Evolutionary conservation across 2,329 filamentous ascomycete genomes (phyloP).

Genomic region (Alternaria hordeiaustralica): DNA sequence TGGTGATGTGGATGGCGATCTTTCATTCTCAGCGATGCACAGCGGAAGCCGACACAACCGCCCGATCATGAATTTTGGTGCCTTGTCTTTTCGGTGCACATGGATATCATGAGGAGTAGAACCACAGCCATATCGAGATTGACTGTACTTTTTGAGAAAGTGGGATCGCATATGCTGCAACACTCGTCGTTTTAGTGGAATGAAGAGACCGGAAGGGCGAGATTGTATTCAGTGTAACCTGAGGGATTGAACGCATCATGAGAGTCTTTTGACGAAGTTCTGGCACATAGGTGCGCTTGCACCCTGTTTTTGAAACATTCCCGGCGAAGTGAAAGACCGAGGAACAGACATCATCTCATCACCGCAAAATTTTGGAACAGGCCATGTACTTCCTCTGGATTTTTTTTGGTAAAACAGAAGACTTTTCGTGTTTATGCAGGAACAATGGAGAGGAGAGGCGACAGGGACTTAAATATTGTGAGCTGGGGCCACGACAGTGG

Average conservation of each 20-base stretch:
- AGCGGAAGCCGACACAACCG: not conserved
- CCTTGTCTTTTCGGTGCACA: not conserved
- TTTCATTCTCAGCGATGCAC: not conserved
- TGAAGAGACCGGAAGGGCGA: not conserved
- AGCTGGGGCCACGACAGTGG: not conserved
- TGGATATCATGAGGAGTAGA: not conserved
- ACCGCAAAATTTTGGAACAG: rapidly evolving
- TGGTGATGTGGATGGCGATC: not conserved
- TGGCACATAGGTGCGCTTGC: not conserved
- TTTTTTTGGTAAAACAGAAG: not conserved
- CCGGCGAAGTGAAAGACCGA: not conserved
- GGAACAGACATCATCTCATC: not conserved
- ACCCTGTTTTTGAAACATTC: not conserved
- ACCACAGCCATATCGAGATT: not conserved
- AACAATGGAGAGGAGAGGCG: not conserved
- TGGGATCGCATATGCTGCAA: not conserved
- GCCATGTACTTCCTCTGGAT: not conserved
- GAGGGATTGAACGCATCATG: not conserved
- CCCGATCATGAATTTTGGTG: rapidly evolving
- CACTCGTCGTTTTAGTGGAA: not conserved
- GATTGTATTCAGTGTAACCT: not conserved
- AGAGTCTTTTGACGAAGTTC: not conserved
- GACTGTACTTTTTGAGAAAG: not conserved
- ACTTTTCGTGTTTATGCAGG: not conserved
- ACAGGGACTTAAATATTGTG: not conserved